Base-by-base conservation (phyloP, 345 rosid genomes). In the Jatropha curcas region DNA sequence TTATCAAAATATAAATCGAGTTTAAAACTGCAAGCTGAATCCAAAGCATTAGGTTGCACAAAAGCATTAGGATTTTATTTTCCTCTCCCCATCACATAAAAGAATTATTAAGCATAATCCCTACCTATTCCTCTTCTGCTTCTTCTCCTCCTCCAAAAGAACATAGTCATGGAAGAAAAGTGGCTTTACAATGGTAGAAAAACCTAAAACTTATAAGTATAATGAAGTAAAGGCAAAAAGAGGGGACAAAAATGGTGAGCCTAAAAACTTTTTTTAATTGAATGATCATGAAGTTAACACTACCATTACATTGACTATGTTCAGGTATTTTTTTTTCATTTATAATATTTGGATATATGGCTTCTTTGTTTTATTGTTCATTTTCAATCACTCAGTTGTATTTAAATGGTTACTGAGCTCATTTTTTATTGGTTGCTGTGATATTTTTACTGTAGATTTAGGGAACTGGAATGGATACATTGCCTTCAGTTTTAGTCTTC, bases 391-490 rank as follows among this genome's bases (percentile, higher is more conserved):
- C 7, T 8, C 39, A 35, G 7, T 45, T 57, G 33, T 25, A 17
- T 28, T 48, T 22, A 63, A 31, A 17, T 22, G 33, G 41, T 7
- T 33, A 7, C 17, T 13, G 4, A 4, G 4, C 2, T 43, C 14
- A 5, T 64, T 13, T n/a, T 37, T 17, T 55, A 28, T 53, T 64
- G 68, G 28, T 25, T 17, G 6, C 20, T 35, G n/a, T n/a, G 43
- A 77, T 63, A 30, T 17, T n/a, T 27, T 14, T 56, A 5, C 62
- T 43, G 56, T 76, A 94, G 97, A 90, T 94, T 60, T 82, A 92
- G 56, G 98, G 98, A 64, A 94, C 96, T 28, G 98, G 98, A 75
- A 89, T 94, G 97, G 98, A 94, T 83, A 94, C 97, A 0, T 92
- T 93, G 1, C 88, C 98, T 64, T 94, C 97, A 6, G 95, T 94